Evolutionary conservation across 1,284 basidiomycete species (phyloP).

Genomic region (Heterobasidion annosum): DNA sequence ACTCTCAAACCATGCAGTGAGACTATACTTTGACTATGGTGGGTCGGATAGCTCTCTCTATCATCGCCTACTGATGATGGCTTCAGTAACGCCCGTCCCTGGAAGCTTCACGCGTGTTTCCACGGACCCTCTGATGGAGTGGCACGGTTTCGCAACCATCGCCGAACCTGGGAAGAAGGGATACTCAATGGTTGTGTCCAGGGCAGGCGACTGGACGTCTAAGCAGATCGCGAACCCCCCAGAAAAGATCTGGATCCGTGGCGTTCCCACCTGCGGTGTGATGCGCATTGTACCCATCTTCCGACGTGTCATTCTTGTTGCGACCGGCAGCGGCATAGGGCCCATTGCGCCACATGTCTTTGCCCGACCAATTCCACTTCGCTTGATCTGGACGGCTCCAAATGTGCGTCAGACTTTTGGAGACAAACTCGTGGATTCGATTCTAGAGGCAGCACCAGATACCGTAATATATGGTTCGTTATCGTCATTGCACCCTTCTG

Average conservation of each 20-base stretch:
- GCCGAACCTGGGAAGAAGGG: slow-evolving; percentile 41
- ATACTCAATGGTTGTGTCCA: slow-evolving; percentile 48
- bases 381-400: slow-evolving; percentile 51
- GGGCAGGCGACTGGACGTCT: slow-evolving; percentile 53
- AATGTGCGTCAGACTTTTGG: slow-evolving; percentile 54
- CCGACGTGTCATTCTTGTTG: slow-evolving; percentile 49
- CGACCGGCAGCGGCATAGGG: slow-evolving; percentile 52
- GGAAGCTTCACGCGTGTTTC: slow-evolving; percentile 50
- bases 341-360: slow-evolving; percentile 48
- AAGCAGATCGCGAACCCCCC: slow-evolving; percentile 44
- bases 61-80: background rate
- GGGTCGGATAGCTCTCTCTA: slow-evolving; percentile 6
- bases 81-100: slow-evolving; percentile 33
- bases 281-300: slow-evolving; percentile 48
- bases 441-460: slow-evolving; percentile 40
- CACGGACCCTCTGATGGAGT: slow-evolving; percentile 43
- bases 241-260: slow-evolving; percentile 45
- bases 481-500: background rate
- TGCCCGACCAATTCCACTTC: slow-evolving; percentile 39
- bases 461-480: slow-evolving; percentile 46
- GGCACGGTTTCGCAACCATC: slow-evolving; percentile 54
- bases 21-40: slow-evolving; percentile 50
- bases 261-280: slow-evolving; percentile 52
- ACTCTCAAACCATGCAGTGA: slow-evolving; percentile 47
- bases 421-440: slow-evolving; percentile 43